Percentiles rank a stretch among this genome's conserved stretches.
Evolutionary conservation across 2,329 filamentous ascomycete species (phyloP).

Genomic region (Anisogramma anomala): DNA sequence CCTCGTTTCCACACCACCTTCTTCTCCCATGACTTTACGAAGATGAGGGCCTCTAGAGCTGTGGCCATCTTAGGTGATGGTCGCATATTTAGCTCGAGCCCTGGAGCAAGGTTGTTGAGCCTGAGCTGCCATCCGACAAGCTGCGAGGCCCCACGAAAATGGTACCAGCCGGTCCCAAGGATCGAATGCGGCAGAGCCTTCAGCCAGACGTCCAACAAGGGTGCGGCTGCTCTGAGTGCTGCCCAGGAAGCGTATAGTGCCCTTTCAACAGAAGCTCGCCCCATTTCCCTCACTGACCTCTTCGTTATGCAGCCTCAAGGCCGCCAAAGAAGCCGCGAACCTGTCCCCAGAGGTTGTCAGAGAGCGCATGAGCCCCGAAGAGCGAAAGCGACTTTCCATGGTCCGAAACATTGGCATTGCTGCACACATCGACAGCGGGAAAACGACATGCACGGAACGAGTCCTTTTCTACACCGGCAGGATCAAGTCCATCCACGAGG

Average conservation of each 20-base stretch:
- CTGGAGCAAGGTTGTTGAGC: conserved; percentile 24
- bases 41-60: conserved; percentile 30
- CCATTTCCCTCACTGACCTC: background rate
- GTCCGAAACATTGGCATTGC: conserved; percentile 98
- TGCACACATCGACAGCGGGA: conserved; percentile 96
- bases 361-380: conserved; percentile 67
- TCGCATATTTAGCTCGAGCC: conserved; percentile 24
- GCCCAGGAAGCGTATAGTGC: conserved; percentile 27
- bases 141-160: conserved; percentile 21
- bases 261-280: background rate
- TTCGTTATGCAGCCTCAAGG: conserved; percentile 29
- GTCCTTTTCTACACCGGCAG: conserved; percentile 97
- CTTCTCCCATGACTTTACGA: conserved; percentile 17
- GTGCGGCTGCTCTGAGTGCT: conserved; percentile 21
- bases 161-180: conserved; percentile 23
- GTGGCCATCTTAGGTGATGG: conserved; percentile 28
- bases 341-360: conserved; percentile 53
- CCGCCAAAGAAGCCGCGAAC: conserved; percentile 41
- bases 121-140: conserved; percentile 21
- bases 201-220: conserved; percentile 25
- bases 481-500: conserved; percentile 95
- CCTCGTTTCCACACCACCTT: conserved; percentile 14
- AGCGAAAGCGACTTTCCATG: conserved; percentile 64
- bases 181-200: conserved; percentile 26
- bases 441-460: conserved; percentile 92